A percentile compares a stretch with the other conserved stretches of the same genome.
Conservation (phyloP, 1,284 basidiomycete genomes). For the Veloboletus limbatus region DNA sequence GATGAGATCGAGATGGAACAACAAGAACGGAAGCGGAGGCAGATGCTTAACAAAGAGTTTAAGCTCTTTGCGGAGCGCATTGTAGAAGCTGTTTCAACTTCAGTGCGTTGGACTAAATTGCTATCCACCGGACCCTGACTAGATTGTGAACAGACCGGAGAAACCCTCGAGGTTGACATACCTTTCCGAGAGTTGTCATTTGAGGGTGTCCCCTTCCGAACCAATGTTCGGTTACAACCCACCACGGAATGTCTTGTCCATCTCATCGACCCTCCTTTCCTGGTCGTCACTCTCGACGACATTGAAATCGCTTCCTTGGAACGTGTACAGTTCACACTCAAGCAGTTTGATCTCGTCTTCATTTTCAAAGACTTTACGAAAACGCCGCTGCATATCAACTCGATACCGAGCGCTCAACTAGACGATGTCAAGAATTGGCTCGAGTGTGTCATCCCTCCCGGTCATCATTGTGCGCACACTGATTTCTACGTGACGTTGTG, state of each 20-base stretch:
- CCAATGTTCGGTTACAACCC: constrained; percentile 91
- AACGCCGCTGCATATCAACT: constrained; percentile 90
- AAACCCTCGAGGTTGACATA: constrained; percentile 90
- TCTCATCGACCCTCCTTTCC: constrained; percentile 93
- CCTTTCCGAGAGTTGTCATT: constrained; percentile 98
- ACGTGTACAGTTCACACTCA: constrained; percentile 94
- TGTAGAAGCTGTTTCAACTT: constrained; percentile 77
- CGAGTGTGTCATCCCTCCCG: constrained; percentile 61
- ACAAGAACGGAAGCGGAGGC: constrained; percentile 88
- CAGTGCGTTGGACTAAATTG: constrained; percentile 43
- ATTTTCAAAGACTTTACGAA: constrained; percentile 97
- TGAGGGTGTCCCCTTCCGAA: constrained; percentile 95
- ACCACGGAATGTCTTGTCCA: constrained; percentile 98
- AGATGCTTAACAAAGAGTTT: constrained; percentile 93
- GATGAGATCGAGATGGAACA: constrained; percentile 99
- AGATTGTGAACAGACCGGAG: constrained; percentile 54
- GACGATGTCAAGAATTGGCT: constrained; percentile 99
- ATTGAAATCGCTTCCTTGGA: constrained; percentile 97
- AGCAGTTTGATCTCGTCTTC: constrained; percentile 96
- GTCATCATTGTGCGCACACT: constrained; percentile 4
- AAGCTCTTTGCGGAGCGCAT: constrained; percentile 93
- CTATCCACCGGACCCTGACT: constrained; percentile 7
- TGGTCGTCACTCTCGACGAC: constrained; percentile 91
- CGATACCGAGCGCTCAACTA: constrained; percentile 85
- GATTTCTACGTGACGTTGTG: background rate